phyloP scores from a whole-genome alignment of 1,139 yeast genomes.

The Yamadazyma triangularis region DNA sequence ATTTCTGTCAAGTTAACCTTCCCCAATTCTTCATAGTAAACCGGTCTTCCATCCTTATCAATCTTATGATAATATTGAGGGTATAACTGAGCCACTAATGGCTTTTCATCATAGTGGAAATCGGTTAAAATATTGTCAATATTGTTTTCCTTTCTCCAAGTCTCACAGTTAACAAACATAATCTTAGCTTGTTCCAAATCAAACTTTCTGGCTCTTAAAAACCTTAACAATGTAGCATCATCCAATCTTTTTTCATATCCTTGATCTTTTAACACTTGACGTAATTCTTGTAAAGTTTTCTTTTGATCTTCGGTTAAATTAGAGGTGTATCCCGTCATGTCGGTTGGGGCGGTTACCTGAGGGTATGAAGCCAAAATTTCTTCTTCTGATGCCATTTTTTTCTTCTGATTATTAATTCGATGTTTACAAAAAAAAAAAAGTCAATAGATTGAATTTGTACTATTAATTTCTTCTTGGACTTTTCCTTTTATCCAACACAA shows the following conservation, averaged over 20 bases:
- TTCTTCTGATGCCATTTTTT: slow-evolving; percentile 13
- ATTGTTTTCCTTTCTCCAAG: slow-evolving; percentile 87
- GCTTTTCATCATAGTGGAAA: slow-evolving; percentile 87
- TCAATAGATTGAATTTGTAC: too few relatives aligned
- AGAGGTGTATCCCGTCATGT: slow-evolving; percentile 76
- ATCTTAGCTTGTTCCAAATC: slow-evolving; percentile 72
- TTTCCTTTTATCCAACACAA: too few relatives aligned
- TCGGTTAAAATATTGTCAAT: slow-evolving; percentile 81
- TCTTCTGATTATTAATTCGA: too few relatives aligned
- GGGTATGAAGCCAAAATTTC: slow-evolving; percentile 56
- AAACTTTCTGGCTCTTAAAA: slow-evolving; percentile 92
- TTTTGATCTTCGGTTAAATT: slow-evolving; percentile 68
- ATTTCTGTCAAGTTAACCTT: slow-evolving; percentile 82
- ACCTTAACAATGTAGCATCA: slow-evolving; percentile 84
- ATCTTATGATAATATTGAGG: slow-evolving; percentile 98
- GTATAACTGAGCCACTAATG: slow-evolving; percentile 80
- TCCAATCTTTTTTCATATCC: slow-evolving; percentile 78
- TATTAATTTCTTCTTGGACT: too few relatives aligned
- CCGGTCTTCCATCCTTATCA: slow-evolving; percentile 95
- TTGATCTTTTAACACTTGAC: slow-evolving; percentile 50
- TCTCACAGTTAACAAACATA: slow-evolving; percentile 86
- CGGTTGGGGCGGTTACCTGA: slow-evolving; percentile 57
- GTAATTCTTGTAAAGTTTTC: slow-evolving; percentile 53
- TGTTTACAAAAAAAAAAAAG: too few relatives aligned
- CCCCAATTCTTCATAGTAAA: slow-evolving; percentile 91